A percentile compares a stretch with the other conserved stretches of the same genome.
phyloP scores from a whole-genome alignment of 2,329 filamentous ascomycete genomes.

The Onygenales sp. region DNA sequence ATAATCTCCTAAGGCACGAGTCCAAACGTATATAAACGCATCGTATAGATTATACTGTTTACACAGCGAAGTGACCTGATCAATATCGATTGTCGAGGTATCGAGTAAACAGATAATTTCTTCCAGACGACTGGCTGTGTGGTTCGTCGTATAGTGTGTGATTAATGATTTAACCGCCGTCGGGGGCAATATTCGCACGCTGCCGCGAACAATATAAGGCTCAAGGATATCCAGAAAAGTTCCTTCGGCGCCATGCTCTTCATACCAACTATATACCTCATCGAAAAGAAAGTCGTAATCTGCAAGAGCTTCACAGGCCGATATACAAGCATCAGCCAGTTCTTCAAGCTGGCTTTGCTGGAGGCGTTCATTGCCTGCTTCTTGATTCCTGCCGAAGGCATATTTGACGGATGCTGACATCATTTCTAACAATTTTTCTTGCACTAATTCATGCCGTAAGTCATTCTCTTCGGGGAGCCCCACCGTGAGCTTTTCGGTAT shows the following conservation, averaged over 20 bases:
- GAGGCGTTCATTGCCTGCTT: conserved; percentile 40
- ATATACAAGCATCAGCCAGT: conserved; percentile 73
- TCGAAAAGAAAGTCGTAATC: conserved; percentile 83
- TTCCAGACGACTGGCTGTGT: conserved; percentile 69
- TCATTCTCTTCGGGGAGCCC: conserved; percentile 77
- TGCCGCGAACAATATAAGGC: conserved; percentile 71
- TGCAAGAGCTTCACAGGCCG: conserved; percentile 67
- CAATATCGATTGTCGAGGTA: conserved; percentile 82
- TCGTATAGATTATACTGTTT: conserved; percentile 90
- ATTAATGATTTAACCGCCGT: conserved; percentile 79
- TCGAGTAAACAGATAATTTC: conserved; percentile 92
- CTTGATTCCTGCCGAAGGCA: conserved; percentile 59
- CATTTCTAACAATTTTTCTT: conserved; percentile 84
- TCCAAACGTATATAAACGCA: conserved; percentile 95
- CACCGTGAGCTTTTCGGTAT: conserved; percentile 88
- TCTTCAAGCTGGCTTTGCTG: conserved; percentile 59
- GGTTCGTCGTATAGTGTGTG: conserved; percentile 65
- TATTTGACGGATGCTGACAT: conserved; percentile 87
- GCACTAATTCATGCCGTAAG: conserved; percentile 70
- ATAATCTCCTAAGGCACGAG: conserved; percentile 78
- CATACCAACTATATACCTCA: conserved; percentile 81
- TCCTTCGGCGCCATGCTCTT: conserved; percentile 61
- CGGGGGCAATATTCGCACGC: conserved; percentile 67
- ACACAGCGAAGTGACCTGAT: conserved; percentile 83
- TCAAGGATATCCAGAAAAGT: conserved; percentile 85